Base-by-base conservation (phyloP, 192 early-diverging fungal species). In the Obelidium mucronatum region DNA sequence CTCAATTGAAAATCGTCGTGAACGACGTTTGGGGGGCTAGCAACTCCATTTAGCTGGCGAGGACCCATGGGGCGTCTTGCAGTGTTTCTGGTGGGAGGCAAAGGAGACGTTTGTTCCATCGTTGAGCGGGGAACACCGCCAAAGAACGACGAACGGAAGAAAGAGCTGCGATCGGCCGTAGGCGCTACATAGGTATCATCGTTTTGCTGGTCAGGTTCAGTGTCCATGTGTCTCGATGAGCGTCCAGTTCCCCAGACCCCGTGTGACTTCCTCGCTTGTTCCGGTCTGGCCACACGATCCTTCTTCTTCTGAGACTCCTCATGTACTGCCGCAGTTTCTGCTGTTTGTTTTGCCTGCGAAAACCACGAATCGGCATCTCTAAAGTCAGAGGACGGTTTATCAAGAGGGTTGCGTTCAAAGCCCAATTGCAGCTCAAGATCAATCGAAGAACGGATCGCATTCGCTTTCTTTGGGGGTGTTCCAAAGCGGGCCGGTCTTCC, bases 331-430 rank as follows among this genome's bases (percentile, higher is more conserved):
- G 69, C 54, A 4, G 44, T 35, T 63, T 74, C 72, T 3, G 72
- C 72, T 2, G 59, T 74, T 33, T 74, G 48, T 35, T 74, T 74
- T 3, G 72, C 72, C 56, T 63, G 31, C 2, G 72, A 63, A 42
- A 63, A 74, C 72, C 72, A 74, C 22, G 42, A 54, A 19, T 74
- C 72, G 24, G 72, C 72, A 40, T 74, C 72, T 39, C 72, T 24
- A 59, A 74, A 74, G 55, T 74, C 72, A 6, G 37, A 39, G 0
- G 72, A 74, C 6, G 72, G 72, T 51, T 74, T 74, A 33, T 74
- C 72, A 8, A 74, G 55, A 11, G 72, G 72, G 44, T 74, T 74
- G 13, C 39, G 13, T 31, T 74, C 72, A 33, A 74, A 74, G 4
- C 72, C 72, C 1, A 74, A 59, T 40, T 74, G 72, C 30, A 74